Base-by-base conservation (phyloP, 305 asterid species). In the Rubia balearica region DNA sequence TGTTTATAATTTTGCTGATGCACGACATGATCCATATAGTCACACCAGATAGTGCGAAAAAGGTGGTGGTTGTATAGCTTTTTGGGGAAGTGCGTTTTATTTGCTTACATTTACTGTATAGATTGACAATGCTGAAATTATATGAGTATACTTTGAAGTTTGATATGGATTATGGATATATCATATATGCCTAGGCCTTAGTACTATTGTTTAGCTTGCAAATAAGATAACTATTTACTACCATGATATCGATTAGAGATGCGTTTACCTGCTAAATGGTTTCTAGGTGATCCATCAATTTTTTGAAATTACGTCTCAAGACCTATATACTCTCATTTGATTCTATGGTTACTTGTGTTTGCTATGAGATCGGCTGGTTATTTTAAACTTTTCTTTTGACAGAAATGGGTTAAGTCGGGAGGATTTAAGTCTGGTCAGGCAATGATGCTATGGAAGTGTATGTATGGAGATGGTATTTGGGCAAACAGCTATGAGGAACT, bases 381-480 rank as follows among this genome's bases (percentile, higher is more conserved):
- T 55, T 19, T 55, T 55, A 6, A n/a, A 73, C 61, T 55, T 65
- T 79, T 67, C 67, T 65, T 78, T 24, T 62, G 8, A 75, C 96
- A 93, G 98, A 87, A 84, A 82, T 90, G 97, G 98, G 91, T 88
- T 70, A 85, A 83, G 61, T 90, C 90, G 13, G 87, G 83, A 72
- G 98, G 96, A 72, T 93, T 73, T 78, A 88, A 91, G 81, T 90
- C 96, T 75, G 89, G 74, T 74, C 98, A 93, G 83, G 97, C 98
- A 67, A 63, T 93, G 86, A 93, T 93, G 97, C 68, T 93, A 64
- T 89, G 98, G 98, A 93, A 89, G 81, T 87, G 91, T 76, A 84
- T 93, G 14, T 93, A 93, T 64, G 87, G 95, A 61, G 76, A 89
- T 75, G 84, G 88, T 75, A 77, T 84, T 42, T 93, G 96, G 98